These are phyloP conservation scores for Vitis hybrid DNA, from an alignment of 177 flowering plant species.

Conservation along the genomic window DNA sequence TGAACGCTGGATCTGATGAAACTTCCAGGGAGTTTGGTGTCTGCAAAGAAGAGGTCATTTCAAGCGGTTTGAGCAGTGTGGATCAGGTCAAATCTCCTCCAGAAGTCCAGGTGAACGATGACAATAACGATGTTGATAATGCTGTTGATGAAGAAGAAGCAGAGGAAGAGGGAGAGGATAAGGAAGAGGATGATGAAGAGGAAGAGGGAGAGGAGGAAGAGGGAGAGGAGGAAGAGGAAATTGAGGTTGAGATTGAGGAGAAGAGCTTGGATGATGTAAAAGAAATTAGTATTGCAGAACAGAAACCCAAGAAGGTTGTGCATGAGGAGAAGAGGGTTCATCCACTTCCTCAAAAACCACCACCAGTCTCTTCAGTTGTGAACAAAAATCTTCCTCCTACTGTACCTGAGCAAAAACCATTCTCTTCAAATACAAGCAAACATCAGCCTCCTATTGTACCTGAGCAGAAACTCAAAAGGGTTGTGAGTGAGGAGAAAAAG, in stretches of 20 bases:
- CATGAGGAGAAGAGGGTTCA: slow-evolving; percentile 32
- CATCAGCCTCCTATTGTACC: slow-evolving; percentile 4
- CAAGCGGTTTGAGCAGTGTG: slow-evolving; percentile 22
- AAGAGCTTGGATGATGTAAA: slow-evolving; percentile 35
- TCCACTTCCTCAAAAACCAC: slow-evolving; percentile 14
- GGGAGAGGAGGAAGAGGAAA: slow-evolving; percentile 15
- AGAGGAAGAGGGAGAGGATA: slow-evolving; percentile 20
- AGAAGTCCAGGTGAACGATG: slow-evolving; percentile 3
- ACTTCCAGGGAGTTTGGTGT: slow-evolving; percentile 35
- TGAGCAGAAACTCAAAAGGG: slow-evolving; percentile 24
- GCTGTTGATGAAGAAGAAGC: slow-evolving; percentile 11
- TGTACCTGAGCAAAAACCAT: slow-evolving; percentile 11
- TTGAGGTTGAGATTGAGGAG: slow-evolving; percentile 30
- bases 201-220: slow-evolving; percentile 24
- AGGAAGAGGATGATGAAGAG: too few relatives aligned
- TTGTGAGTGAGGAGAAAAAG: slow-evolving; percentile 35
- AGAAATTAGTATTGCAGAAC: slow-evolving; percentile 34
- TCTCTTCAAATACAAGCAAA: slow-evolving; percentile 3
- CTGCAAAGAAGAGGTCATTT: slow-evolving; percentile 38
- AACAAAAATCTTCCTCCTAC: slow-evolving; percentile 13
- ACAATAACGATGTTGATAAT: slow-evolving; percentile 13
- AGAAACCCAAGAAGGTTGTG: slow-evolving; percentile 22
- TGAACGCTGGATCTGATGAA: slow-evolving; percentile 32
- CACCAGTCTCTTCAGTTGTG: slow-evolving; percentile 9
- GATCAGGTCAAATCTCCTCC: slow-evolving; percentile 11